These are phyloP conservation scores for Heliosperma pusillum DNA, from an alignment of 148 eudicot species.

Conservation along the genomic window DNA sequence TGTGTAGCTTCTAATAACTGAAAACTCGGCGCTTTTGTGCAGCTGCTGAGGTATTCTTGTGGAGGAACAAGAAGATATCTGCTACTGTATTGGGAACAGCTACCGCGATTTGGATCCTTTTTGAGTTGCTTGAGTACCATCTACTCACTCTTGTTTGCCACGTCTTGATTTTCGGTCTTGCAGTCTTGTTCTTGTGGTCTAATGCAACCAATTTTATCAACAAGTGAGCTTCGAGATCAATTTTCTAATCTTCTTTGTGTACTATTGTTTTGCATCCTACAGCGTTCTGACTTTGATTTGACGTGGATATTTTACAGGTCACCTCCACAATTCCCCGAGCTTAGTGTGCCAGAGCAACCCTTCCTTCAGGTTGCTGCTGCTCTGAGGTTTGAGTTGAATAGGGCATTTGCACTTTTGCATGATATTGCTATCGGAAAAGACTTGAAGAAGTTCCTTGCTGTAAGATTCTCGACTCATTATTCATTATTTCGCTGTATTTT, in stretches of 20 bases:
- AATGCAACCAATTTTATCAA: conserved; percentile 57
- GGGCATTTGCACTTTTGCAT: conserved; percentile 39
- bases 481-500: background rate
- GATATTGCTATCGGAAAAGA: conserved; percentile 56
- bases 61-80: conserved; percentile 97
- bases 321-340: conserved; percentile 51
- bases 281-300: conserved; percentile 22
- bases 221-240: conserved; percentile 25
- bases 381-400: conserved; percentile 42
- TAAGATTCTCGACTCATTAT: conserved; percentile 24
- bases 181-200: conserved; percentile 72
- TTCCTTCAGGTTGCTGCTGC: conserved; percentile 39
- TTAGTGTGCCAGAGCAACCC: conserved; percentile 47
- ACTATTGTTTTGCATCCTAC: conserved; percentile 31
- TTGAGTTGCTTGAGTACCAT: conserved; percentile 75
- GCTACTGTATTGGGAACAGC: conserved; percentile 69
- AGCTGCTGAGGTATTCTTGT: conserved; percentile 91
- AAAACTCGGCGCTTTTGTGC: conserved; percentile 19
- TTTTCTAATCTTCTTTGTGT: background rate
- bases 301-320: conserved; percentile 27
- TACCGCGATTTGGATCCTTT: conserved; percentile 77
- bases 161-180: conserved; percentile 54
- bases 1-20: background rate
- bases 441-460: conserved; percentile 55
- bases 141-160: conserved; percentile 76